Percentiles rank a stretch among this genome's conserved stretches.
These are phyloP conservation scores for Sporothrix luriei DNA, from an alignment of 2,329 filamentous ascomycete species.

Conservation along the genomic window DNA sequence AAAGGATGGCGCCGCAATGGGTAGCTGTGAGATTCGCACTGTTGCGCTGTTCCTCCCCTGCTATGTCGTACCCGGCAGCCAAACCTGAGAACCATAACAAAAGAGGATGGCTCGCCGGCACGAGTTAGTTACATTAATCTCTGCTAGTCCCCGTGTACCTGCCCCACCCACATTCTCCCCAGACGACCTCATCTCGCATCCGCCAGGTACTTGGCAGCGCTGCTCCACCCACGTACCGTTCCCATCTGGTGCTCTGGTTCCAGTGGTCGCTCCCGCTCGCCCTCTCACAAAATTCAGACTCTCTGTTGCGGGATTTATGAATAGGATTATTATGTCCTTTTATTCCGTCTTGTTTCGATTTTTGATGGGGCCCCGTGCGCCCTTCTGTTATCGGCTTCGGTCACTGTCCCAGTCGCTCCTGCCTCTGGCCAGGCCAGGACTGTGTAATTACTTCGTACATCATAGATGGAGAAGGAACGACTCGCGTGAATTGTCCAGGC, in stretches of 20 bases:
- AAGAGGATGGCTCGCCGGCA: constrained; percentile 7
- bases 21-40: background rate
- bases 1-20: constrained; percentile 1
- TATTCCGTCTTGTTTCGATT: constrained; percentile 12
- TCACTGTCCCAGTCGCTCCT: constrained; percentile 2
- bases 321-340: constrained; percentile 2
- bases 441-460: too few species aligned
- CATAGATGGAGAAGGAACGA: background rate
- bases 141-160: constrained; percentile 40
- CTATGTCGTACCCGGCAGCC: background rate
- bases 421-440: background rate
- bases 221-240: constrained; percentile 38
- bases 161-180: constrained; percentile 36
- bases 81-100: background rate
- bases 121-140: constrained; percentile 41
- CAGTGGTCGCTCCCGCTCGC: background rate
- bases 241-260: constrained; percentile 12
- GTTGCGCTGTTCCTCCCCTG: background rate
- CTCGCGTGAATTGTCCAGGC: background rate
- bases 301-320: constrained; percentile 20
- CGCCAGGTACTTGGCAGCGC: constrained; percentile 40
- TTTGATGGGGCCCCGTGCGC: background rate
- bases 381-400: constrained; percentile 23
- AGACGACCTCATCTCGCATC: constrained; percentile 36
- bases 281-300: background rate